These are phyloP conservation scores for Rhinocladiella mackenziei DNA, from an alignment of 2,329 filamentous ascomycete species.

Conservation along the genomic window DNA sequence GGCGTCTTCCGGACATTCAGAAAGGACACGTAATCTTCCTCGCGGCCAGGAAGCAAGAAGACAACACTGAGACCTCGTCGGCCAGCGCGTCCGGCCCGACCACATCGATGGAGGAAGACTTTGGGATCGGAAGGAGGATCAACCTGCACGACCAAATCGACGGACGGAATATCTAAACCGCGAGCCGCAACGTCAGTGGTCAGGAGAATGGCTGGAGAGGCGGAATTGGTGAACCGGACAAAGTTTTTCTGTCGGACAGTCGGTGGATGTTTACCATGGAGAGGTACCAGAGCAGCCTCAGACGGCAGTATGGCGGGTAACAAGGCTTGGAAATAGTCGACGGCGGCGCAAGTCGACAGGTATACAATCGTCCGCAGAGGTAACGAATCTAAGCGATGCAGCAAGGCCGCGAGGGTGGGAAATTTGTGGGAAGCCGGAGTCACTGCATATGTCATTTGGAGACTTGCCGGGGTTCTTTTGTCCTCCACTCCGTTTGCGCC, in stretches of 20 bases:
- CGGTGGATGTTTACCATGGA: conserved; percentile 88
- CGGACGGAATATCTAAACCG: conserved; percentile 85
- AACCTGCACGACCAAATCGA: conserved; percentile 85
- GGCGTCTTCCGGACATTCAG: conserved; percentile 84
- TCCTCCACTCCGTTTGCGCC: conserved; percentile 70
- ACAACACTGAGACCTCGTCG: conserved; percentile 77
- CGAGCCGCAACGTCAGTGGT: conserved; percentile 91
- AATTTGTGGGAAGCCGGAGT: conserved; percentile 76
- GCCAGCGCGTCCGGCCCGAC: conserved; percentile 60
- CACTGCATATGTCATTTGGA: conserved; percentile 84
- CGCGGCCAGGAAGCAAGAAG: conserved; percentile 76
- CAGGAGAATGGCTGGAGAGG: conserved; percentile 73
- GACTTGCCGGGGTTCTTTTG: conserved; percentile 77
- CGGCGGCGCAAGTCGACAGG: conserved; percentile 86
- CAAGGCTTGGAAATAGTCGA: conserved; percentile 87
- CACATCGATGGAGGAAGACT: conserved; percentile 66
- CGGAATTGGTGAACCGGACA: conserved; percentile 68
- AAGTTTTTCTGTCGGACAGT: conserved; percentile 89
- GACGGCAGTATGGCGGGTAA: conserved; percentile 67
- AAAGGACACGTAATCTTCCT: conserved; percentile 87
- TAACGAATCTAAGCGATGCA: conserved; percentile 64
- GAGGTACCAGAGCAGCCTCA: conserved; percentile 65
- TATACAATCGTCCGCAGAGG: conserved; percentile 89
- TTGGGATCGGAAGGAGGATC: conserved; percentile 86
- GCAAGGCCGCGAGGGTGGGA: conserved; percentile 65